phyloP scores from a whole-genome alignment of 2,329 filamentous ascomycete genomes.

The Daldinia eschscholtzii region DNA sequence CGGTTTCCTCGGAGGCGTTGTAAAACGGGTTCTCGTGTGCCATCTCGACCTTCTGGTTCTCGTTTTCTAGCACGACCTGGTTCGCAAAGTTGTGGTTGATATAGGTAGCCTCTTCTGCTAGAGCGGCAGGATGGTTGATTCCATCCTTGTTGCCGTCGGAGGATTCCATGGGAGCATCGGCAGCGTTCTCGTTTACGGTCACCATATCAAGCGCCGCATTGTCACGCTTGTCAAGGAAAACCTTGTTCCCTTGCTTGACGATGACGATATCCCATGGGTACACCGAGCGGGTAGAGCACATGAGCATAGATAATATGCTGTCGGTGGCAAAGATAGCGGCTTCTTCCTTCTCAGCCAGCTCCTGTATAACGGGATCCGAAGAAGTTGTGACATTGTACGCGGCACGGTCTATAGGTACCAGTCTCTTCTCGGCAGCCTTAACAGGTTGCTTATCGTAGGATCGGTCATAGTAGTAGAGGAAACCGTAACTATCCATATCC shows the following conservation, averaged over 20 bases:
- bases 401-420: conserved; percentile 90
- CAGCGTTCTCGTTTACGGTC: conserved; percentile 98
- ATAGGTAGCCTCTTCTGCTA: conserved; percentile 97
- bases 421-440: conserved; percentile 87
- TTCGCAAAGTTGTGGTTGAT: conserved; percentile 99
- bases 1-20: conserved; percentile 90
- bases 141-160: conserved; percentile 93
- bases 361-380: conserved; percentile 95
- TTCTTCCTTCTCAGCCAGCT: conserved; percentile 94
- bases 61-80: conserved; percentile 89
- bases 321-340: conserved; percentile 97
- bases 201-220: conserved; percentile 96
- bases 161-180: conserved; percentile 91
- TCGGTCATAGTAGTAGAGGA: conserved; percentile 98
- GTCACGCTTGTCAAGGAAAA: conserved; percentile 99
- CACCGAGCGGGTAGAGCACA: conserved; percentile 96
- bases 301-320: conserved; percentile 98
- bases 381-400: conserved; percentile 99
- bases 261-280: conserved; percentile 99
- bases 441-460: conserved; percentile 93
- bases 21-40: conserved; percentile 96
- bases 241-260: conserved; percentile 90
- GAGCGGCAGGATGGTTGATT: conserved; percentile 92
- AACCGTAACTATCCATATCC: conserved; percentile 94
- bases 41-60: conserved; percentile 84